A percentile compares a stretch with the other conserved stretches of the same genome.
phyloP scores from a whole-genome alignment of 2,329 filamentous ascomycete genomes.

The Ustulina deusta region DNA sequence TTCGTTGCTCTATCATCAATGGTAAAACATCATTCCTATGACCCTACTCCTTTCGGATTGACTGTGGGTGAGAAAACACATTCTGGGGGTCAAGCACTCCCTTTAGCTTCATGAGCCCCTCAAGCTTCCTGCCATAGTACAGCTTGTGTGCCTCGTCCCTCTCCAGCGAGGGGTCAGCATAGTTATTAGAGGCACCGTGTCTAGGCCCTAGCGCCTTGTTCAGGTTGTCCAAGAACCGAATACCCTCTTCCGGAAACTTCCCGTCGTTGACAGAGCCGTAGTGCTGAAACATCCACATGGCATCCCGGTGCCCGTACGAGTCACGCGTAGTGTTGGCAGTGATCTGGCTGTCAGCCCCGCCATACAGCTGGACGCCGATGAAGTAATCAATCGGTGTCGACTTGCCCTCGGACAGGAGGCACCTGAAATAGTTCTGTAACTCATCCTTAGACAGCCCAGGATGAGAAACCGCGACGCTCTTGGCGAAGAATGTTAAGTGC shows the following conservation, averaged over 20 bases:
- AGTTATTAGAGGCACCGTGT: constrained; percentile 47
- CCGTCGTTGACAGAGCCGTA: constrained; percentile 40
- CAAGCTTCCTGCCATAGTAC: constrained; percentile 44
- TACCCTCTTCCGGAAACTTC: constrained; percentile 40
- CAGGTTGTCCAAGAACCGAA: constrained; percentile 44
- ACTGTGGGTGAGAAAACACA: constrained; percentile 49
- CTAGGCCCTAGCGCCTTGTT: constrained; percentile 40
- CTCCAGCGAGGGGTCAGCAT: constrained; percentile 45
- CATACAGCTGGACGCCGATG: constrained; percentile 52
- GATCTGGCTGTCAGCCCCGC: constrained; percentile 52
- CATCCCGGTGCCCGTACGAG: constrained; percentile 48
- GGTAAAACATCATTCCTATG: not conserved
- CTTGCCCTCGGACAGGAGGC: constrained; percentile 38
- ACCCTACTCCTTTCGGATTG: constrained; percentile 35
- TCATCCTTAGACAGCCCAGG: constrained; percentile 44
- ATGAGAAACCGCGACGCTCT: constrained; percentile 50
- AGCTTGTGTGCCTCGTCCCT: constrained; percentile 41
- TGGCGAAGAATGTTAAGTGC: constrained; percentile 52
- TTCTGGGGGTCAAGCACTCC: constrained; percentile 42
- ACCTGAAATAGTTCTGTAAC: constrained; percentile 46
- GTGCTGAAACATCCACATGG: constrained; percentile 52
- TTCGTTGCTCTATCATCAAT: not conserved
- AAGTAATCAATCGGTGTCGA: constrained; percentile 47
- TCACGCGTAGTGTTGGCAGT: constrained; percentile 28
- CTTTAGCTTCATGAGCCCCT: constrained; percentile 45